These are phyloP conservation scores for Cryptococcus sp. DNA, from an alignment of 1,284 basidiomycete species.

Conservation along the genomic window DNA sequence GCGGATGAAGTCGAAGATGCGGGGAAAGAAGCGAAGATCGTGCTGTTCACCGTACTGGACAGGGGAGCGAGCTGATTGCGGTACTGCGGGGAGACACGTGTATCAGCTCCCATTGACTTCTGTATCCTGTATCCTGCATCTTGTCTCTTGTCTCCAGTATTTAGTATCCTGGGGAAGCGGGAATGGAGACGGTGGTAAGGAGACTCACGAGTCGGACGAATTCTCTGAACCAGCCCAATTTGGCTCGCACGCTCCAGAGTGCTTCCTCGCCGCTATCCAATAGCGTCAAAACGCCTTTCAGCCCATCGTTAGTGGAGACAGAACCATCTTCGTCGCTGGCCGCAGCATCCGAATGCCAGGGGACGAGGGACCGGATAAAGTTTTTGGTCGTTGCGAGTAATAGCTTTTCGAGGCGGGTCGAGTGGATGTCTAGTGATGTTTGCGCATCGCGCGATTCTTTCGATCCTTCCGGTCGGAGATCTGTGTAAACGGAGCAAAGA, in stretches of 20 bases:
- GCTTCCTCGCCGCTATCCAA: conserved; percentile 42
- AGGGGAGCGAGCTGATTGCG: background rate
- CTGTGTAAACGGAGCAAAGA: conserved; percentile 6
- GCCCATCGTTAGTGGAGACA: conserved; percentile 24
- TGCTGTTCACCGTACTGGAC: background rate
- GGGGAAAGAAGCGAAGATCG: background rate
- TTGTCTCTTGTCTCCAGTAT: background rate
- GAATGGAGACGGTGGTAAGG: background rate
- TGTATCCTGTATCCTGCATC: background rate
- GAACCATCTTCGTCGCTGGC: conserved; percentile 7
- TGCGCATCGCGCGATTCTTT: conserved; percentile 46
- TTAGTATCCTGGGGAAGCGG: background rate
- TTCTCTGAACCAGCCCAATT: conserved; percentile 50
- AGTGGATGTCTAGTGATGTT: conserved; percentile 42
- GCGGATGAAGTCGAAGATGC: background rate
- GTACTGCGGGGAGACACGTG: background rate
- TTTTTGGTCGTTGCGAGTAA: conserved; percentile 37
- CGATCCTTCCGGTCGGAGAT: conserved; percentile 33
- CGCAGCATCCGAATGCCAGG: conserved; percentile 26
- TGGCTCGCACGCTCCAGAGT: conserved; percentile 43
- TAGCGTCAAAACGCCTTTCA: conserved; percentile 42
- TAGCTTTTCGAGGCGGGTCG: conserved; percentile 40
- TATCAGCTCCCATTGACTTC: too few relatives aligned
- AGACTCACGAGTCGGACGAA: conserved; percentile 46
- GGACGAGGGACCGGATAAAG: conserved; percentile 38